Conservation (phyloP, 352 stramenopile genomes). For the Globisporangium carolinianum region DNA sequence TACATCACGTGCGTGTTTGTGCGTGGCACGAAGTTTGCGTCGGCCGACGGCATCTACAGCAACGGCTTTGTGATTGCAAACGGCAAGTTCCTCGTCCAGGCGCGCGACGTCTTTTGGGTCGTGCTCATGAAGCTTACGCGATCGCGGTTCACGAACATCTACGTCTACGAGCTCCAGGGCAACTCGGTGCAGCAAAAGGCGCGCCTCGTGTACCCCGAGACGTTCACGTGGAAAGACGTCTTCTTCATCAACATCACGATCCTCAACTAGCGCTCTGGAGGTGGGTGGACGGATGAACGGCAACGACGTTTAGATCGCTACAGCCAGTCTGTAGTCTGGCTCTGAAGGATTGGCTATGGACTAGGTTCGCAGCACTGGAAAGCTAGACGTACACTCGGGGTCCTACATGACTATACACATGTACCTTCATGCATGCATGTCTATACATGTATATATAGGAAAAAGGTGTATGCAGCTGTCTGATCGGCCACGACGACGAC, state of each 20-base stretch:
- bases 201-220: conserved; percentile 3
- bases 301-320: too few species aligned
- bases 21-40: conserved; percentile 23
- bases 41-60: conserved; percentile 45
- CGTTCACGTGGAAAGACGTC: conserved; percentile 1
- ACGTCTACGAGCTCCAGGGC: conserved; percentile 3
- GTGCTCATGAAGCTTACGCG: conserved; percentile 1
- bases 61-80: conserved; percentile 37
- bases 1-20: conserved; percentile 41
- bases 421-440: too few species aligned
- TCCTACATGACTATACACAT: too few species aligned
- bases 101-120: not conserved
- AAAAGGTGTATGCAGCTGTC: too few species aligned
- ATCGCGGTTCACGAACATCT: conserved; percentile 1
- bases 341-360: not conserved
- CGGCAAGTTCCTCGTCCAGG: conserved; percentile 1
- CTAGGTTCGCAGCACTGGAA: too few species aligned
- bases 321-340: not conserved
- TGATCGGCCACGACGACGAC: too few species aligned
- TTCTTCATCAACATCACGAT: conserved; percentile 1
- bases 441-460: too few species aligned
- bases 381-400: too few species aligned
- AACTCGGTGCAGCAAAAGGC: conserved; percentile 2
- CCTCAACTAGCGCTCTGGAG: not conserved
- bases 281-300: too few species aligned